Percentiles rank a stretch among this genome's conserved stretches.
Conservation (phyloP, 1,284 basidiomycete genomes). For the Cutaneotrichosporon spelunceum region DNA sequence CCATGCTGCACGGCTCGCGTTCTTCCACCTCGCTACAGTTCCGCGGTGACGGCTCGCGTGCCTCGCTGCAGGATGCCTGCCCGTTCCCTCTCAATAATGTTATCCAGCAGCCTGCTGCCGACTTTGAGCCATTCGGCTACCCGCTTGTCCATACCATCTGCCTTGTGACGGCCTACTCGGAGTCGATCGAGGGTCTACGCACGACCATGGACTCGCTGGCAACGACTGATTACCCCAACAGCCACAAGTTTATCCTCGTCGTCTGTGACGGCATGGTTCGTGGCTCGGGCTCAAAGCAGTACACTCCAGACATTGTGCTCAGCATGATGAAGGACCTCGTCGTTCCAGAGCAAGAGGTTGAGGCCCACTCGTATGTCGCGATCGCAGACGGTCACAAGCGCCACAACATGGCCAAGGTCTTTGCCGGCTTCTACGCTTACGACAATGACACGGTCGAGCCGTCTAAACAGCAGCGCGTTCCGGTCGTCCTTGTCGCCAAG, state of each 20-base stretch:
- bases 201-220: slow-evolving; percentile 97
- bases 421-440: slow-evolving; percentile 95
- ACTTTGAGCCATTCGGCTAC: slow-evolving; percentile 94
- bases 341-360: slow-evolving; percentile 77
- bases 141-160: slow-evolving; percentile 91
- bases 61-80: slow-evolving; percentile 56
- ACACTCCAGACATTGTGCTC: slow-evolving; percentile 91
- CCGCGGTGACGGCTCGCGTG: slow-evolving; percentile 42
- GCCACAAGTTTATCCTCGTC: slow-evolving; percentile 91
- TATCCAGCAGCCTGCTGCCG: slow-evolving; percentile 84
- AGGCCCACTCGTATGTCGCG: slow-evolving; percentile 93
- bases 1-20: slow-evolving; percentile 68
- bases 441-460: slow-evolving; percentile 86
- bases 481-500: slow-evolving; percentile 92
- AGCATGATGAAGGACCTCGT: slow-evolving; percentile 97
- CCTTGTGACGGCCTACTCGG: slow-evolving; percentile 97
- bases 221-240: slow-evolving; percentile 98
- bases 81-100: slow-evolving; percentile 86
- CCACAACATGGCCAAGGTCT: slow-evolving; percentile 99
- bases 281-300: slow-evolving; percentile 75
- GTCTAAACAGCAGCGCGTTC: slow-evolving; percentile 94
- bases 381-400: slow-evolving; percentile 98
- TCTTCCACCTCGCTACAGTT: slow-evolving; percentile 73
- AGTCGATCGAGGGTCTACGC: slow-evolving; percentile 91
- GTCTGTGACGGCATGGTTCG: slow-evolving; percentile 99